Percentiles rank a stretch among this genome's conserved stretches.
Evolutionary conservation across 1,284 basidiomycete species (phyloP).

Genomic region (Ceratobasidium sp.): DNA sequence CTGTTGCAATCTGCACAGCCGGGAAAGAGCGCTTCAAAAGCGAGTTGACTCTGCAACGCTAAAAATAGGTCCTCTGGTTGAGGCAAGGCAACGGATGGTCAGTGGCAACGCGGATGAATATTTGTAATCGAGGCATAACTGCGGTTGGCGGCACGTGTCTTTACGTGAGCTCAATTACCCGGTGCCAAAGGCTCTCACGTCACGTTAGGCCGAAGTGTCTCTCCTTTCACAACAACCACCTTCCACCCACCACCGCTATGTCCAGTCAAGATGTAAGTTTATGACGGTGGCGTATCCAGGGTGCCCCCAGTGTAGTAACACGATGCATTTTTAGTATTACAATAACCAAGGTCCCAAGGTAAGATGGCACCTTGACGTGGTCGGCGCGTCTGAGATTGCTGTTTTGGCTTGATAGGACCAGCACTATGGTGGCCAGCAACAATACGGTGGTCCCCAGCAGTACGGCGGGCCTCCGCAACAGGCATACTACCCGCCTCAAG

Average conservation of each 20-base stretch:
- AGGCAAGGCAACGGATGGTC: not conserved
- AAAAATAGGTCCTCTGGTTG: not conserved
- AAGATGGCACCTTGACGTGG: not conserved
- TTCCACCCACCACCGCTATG: constrained; percentile 4
- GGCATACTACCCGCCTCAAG: constrained; percentile 34
- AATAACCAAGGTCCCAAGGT: constrained; percentile 31
- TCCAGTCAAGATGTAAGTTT: constrained; percentile 38
- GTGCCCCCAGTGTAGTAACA: not conserved
- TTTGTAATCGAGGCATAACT: constrained; percentile 34
- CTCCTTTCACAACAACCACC: constrained; percentile 21
- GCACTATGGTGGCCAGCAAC: constrained; percentile 12
- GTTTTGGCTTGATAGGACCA: constrained; percentile 7
- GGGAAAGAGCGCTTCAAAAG: too few relatives aligned
- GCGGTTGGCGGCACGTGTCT: constrained; percentile 38
- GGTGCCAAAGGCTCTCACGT: constrained; percentile 29
- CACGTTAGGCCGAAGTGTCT: constrained; percentile 24
- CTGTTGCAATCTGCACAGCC: too few relatives aligned
- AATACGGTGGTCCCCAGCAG: not conserved
- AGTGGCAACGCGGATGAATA: not conserved
- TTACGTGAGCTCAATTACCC: constrained; percentile 33
- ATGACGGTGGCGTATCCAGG: not conserved
- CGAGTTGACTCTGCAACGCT: not conserved
- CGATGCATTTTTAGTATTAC: constrained; percentile 13
- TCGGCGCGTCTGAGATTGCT: not conserved
- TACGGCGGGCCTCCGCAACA: not conserved